Evolutionary conservation across 768 basidiomycete genomes (phyloP).

Genomic region (Lanmaoa rubissima): DNA sequence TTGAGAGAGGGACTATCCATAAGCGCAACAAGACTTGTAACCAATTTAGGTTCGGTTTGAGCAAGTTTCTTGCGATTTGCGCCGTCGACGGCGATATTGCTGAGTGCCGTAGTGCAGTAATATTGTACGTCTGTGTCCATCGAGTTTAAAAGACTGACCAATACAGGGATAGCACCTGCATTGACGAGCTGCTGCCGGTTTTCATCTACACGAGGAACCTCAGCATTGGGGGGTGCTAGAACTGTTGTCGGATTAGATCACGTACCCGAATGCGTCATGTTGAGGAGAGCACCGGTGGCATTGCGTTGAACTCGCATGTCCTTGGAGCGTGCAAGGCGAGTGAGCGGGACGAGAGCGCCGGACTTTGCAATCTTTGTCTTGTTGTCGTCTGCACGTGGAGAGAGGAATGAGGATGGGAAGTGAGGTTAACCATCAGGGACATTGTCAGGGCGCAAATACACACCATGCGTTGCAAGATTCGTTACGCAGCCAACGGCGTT

Average conservation of each 20-base stretch:
- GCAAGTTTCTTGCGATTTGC: conserved; percentile 92
- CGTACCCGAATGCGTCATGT: conserved; percentile 98
- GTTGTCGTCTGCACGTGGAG: conserved; percentile 77
- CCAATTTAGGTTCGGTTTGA: conserved; percentile 90
- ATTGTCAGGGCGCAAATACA: conserved; percentile 24
- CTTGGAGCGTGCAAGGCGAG: conserved; percentile 92
- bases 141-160: conserved; percentile 90
- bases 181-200: conserved; percentile 98
- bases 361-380: conserved; percentile 99
- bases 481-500: conserved; percentile 99
- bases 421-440: conserved; percentile 1
- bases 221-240: not conserved
- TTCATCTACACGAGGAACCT: conserved; percentile 63
- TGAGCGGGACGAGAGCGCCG: conserved; percentile 95
- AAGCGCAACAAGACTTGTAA: conserved; percentile 86
- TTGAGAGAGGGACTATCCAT: conserved; percentile 99
- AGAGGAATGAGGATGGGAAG: conserved; percentile 6
- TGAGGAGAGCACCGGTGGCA: conserved; percentile 94
- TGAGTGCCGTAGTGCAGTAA: conserved; percentile 97
- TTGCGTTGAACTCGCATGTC: conserved; percentile 99
- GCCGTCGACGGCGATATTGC: conserved; percentile 98
- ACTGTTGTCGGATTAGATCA: not conserved
- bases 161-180: conserved; percentile 96
- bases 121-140: conserved; percentile 99
- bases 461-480: conserved; percentile 97